Conservation (phyloP, 1,284 basidiomycete species). For the Chondrostereum purpureum region DNA sequence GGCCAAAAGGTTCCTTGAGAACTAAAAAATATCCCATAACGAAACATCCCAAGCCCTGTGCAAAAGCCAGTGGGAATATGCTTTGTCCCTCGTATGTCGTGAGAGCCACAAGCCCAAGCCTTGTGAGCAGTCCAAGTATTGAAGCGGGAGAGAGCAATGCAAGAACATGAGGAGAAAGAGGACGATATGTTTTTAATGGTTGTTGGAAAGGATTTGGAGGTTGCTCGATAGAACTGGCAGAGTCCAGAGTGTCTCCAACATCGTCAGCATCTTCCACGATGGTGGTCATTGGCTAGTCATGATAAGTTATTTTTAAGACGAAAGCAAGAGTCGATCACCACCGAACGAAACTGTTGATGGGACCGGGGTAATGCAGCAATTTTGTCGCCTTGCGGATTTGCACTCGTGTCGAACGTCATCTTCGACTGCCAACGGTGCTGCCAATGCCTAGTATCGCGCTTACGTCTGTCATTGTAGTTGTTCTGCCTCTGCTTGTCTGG, state of each 20-base stretch:
- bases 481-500: neutral
- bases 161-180: constrained; percentile 59
- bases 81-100: constrained; percentile 67
- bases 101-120: constrained; percentile 70
- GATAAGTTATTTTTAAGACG: too few species aligned
- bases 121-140: constrained; percentile 72
- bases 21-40: constrained; percentile 81
- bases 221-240: too few species aligned
- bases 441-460: too few species aligned
- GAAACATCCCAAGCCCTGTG: constrained; percentile 85
- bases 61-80: constrained; percentile 83
- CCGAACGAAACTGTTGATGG: too few species aligned
- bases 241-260: too few species aligned
- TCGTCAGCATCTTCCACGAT: neutral
- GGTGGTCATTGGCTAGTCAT: too few species aligned
- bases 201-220: constrained; percentile 14
- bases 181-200: constrained; percentile 24
- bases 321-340: too few species aligned
- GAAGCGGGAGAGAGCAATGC: constrained; percentile 71
- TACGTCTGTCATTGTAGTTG: neutral
- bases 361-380: too few species aligned
- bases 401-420: too few species aligned
- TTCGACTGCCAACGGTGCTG: too few species aligned
- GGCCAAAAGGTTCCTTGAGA: constrained; percentile 63
- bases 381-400: too few species aligned